phyloP scores from a whole-genome alignment of 2,329 filamentous ascomycete species.

The Metarhizium humberi region DNA sequence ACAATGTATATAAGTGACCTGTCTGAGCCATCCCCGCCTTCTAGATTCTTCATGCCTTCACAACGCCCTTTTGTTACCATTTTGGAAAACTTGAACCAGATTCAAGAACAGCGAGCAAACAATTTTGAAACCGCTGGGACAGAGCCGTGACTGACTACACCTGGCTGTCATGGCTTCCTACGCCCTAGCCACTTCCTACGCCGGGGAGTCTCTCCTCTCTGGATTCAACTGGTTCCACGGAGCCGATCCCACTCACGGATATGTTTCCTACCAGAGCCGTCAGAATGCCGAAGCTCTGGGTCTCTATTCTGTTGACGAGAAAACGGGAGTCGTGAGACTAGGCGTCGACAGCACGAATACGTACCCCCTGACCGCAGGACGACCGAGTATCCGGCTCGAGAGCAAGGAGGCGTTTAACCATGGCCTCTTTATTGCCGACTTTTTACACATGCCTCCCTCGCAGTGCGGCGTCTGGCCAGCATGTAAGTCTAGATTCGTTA shows the following conservation, averaged over 20 bases:
- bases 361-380: conserved; percentile 29
- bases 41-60: conserved; percentile 2
- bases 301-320: conserved; percentile 32
- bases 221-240: conserved; percentile 42
- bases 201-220: conserved; percentile 32
- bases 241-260: conserved; percentile 56
- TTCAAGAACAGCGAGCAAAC: background rate
- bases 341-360: conserved; percentile 33
- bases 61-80: background rate
- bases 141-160: background rate
- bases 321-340: conserved; percentile 32
- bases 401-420: conserved; percentile 55
- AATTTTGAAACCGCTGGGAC: conserved; percentile 2
- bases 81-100: background rate
- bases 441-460: conserved; percentile 63
- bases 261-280: conserved; percentile 47
- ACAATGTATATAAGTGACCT: conserved; percentile 6
- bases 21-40: background rate
- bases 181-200: conserved; percentile 32
- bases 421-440: conserved; percentile 63
- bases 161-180: conserved; percentile 29
- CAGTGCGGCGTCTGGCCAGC: conserved; percentile 67
- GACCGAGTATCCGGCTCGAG: conserved; percentile 55
- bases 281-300: conserved; percentile 27
- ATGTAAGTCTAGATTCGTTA: conserved; percentile 33